These are phyloP conservation scores for Kwoniella pini DNA, from an alignment of 768 basidiomycete genomes.

Conservation along the genomic window DNA sequence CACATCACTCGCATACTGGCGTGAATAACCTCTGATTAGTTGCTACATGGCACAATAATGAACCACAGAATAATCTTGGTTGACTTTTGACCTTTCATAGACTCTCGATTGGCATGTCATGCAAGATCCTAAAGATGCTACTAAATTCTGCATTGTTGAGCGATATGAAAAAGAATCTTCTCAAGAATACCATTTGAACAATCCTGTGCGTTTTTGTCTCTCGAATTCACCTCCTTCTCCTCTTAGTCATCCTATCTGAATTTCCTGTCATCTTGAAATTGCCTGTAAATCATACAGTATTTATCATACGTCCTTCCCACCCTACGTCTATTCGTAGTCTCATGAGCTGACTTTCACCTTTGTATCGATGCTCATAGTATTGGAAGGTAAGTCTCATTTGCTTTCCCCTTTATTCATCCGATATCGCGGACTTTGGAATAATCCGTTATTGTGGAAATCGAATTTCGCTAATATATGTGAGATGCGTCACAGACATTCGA, in stretches of 20 bases:
- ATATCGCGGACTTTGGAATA: constrained; percentile 1
- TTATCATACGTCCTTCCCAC: too few relatives aligned
- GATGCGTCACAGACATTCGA: constrained; percentile 46
- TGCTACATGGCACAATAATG: too few relatives aligned
- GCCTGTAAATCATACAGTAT: too few relatives aligned
- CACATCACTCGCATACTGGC: too few relatives aligned
- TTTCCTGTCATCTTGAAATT: too few relatives aligned
- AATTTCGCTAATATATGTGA: neutral
- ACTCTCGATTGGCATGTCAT: constrained; percentile 56
- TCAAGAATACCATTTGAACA: constrained; percentile 53
- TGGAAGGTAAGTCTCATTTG: constrained; percentile 42
- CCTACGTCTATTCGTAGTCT: neutral
- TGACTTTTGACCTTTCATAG: constrained; percentile 17
- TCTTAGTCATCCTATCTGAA: neutral
- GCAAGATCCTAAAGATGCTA: constrained; percentile 55
- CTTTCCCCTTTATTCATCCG: neutral
- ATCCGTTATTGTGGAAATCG: neutral
- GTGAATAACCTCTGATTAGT: too few relatives aligned
- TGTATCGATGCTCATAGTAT: constrained; percentile 27
- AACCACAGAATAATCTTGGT: neutral
- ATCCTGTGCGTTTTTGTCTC: constrained; percentile 37
- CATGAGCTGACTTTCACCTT: neutral
- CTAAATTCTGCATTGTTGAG: constrained; percentile 56
- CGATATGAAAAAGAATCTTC: constrained; percentile 54
- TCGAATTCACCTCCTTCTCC: neutral